Evolutionary conservation across 768 basidiomycete genomes (phyloP), one percentile per base, ranked within the genome.

Genomic region (Mrakia hoshinonis): DNA sequence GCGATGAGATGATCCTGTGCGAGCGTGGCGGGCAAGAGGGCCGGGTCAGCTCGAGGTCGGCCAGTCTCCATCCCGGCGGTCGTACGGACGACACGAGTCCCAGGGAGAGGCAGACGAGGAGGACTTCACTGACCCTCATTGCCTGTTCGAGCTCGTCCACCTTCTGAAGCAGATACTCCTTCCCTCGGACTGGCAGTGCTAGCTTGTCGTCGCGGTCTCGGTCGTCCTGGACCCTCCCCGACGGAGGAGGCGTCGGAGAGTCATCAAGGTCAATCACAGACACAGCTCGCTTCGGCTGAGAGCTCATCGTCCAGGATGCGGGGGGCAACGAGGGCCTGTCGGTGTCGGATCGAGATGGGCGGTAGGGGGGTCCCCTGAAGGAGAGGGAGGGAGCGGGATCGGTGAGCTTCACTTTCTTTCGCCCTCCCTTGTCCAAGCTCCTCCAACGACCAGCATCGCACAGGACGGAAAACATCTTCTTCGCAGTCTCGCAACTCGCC

Each of bases 1-100:
- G 64, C 46, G 48, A 66, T 51, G 31, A 66, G 64, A 31, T 66
- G 46, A 15, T 46, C 64, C 64, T 66, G 43, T 22, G 13, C 29
- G 20, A 48, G 39, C n/a, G 43, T 24, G 22, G n/a, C 2, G 47
- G 26, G 48, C 4, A 46, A n/a, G 20, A 34, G 1, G 29, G 11
- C 34, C 26, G 48, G 46, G 62, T 22, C 24, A 26, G 43, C 22
- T 46, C 60, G 12, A 10, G 6, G 13, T 18, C 20, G 43, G 62
- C 22, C 34, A 22, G 38, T 22, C 22, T 52, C 43, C 12, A 26
- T 22, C 15, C 38, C 20, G 7, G 15, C 60, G 24, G 4, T 5
- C 2, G 26, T 36, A 6, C 10, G n/a, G n/a, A n/a, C n/a, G n/a
- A 43, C 13, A 36, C 9, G 5, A 3, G 39, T 43, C 9, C 4